Percentiles rank a stretch among this genome's conserved stretches.
Evolutionary conservation across 352 stramenopile species (phyloP).

Genomic region (Phytophthora capsici): DNA sequence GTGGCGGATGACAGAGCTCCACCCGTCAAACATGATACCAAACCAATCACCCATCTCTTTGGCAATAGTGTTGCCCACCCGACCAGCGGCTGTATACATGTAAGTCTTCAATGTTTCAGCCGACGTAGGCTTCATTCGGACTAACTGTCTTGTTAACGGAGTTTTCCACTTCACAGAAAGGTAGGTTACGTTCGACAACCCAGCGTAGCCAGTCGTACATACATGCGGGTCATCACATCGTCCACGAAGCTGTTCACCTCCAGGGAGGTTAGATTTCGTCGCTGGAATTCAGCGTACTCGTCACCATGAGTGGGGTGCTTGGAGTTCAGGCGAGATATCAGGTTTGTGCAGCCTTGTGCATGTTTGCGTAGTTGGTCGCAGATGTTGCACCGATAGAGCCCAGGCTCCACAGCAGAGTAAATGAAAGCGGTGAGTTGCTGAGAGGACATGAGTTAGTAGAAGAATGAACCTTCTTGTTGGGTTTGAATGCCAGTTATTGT

Average conservation of each 20-base stretch:
- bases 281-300: too few species aligned
- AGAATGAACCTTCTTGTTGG: too few species aligned
- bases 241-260: background rate
- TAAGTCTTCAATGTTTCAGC: background rate
- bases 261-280: background rate
- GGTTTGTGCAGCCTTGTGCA: conserved; percentile 4
- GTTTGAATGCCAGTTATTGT: too few species aligned
- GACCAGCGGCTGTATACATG: background rate
- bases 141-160: background rate
- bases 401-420: conserved; percentile 14
- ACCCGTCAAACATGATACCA: background rate
- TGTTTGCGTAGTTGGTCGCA: conserved; percentile 25
- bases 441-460: too few species aligned
- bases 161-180: conserved; percentile 3
- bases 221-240: background rate
- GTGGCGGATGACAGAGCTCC: background rate
- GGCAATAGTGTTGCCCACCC: background rate
- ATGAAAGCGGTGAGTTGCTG: conserved; percentile 12
- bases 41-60: background rate
- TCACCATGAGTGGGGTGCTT: too few species aligned
- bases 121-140: background rate
- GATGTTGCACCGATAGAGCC: conserved; percentile 25
- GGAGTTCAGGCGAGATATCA: background rate
- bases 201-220: background rate
- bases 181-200: background rate